A percentile compares a stretch with the other conserved stretches of the same genome.
Conservation (phyloP, 2,329 filamentous ascomycete genomes). For the Alternaria novae-zelandiae region DNA sequence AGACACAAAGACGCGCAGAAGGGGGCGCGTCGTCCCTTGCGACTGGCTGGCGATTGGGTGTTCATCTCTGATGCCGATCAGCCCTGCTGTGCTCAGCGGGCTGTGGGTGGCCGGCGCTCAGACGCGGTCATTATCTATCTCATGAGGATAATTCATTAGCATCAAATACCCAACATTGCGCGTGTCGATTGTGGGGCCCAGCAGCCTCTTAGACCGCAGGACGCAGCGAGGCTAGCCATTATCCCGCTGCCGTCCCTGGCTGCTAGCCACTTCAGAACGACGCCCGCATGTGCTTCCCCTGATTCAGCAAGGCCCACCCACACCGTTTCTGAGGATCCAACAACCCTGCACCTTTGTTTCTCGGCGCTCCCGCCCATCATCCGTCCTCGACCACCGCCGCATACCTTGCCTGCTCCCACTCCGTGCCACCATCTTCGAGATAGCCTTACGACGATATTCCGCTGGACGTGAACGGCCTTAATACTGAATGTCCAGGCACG, state of each 20-base stretch:
- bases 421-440: constrained; percentile 34
- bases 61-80: constrained; percentile 29
- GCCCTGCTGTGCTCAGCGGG: constrained; percentile 9
- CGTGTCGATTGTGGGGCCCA: constrained; percentile 40
- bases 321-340: constrained; percentile 35
- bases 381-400: constrained; percentile 25
- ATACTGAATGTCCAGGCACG: constrained; percentile 8
- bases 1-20: constrained; percentile 12
- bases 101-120: constrained; percentile 21
- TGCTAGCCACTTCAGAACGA: constrained; percentile 43
- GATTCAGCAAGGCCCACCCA: constrained; percentile 37
- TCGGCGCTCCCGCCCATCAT: constrained; percentile 27
- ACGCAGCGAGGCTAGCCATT: constrained; percentile 33
- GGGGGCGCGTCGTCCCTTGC: constrained; percentile 28
- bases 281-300: constrained; percentile 37
- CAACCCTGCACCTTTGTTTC: constrained; percentile 35
- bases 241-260: constrained; percentile 41
- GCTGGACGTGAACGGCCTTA: constrained; percentile 21
- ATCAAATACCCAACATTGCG: constrained; percentile 42
- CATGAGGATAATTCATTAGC: constrained; percentile 27
- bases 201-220: constrained; percentile 32
- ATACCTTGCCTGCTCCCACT: constrained; percentile 24
- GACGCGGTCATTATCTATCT: constrained; percentile 14
- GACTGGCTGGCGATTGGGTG: constrained; percentile 20
- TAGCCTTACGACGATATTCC: constrained; percentile 18